These are phyloP conservation scores for Linnemannia zychae DNA, from an alignment of 192 early-diverging fungal species.

Conservation along the genomic window DNA sequence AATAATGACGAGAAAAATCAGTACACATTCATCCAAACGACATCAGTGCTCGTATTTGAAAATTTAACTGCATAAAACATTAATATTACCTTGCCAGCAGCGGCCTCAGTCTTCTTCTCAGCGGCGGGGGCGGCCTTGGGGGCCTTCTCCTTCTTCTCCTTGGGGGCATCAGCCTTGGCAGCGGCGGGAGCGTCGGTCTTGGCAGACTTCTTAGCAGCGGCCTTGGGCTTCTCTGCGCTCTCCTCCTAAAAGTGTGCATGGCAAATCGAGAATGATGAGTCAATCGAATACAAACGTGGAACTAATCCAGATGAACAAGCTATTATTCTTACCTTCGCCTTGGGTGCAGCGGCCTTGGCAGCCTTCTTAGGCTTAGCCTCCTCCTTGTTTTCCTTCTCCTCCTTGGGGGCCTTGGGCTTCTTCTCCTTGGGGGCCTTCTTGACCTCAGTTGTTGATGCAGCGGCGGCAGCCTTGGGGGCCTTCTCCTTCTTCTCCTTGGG, in stretches of 20 bases:
- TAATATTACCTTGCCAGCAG: conserved; percentile 42
- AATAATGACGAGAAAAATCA: not conserved
- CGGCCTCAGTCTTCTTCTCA: conserved; percentile 47
- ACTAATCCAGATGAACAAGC: not conserved
- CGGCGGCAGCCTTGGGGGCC: conserved; percentile 19
- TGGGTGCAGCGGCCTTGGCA: conserved; percentile 10
- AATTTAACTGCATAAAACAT: not conserved
- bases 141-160: conserved; percentile 20
- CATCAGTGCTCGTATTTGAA: not conserved
- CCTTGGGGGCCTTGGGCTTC: conserved; percentile 25
- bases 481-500: conserved; percentile 40
- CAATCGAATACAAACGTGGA: not conserved
- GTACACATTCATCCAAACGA: not conserved
- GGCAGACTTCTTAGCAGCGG: conserved; percentile 47
- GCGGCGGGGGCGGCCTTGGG: conserved; percentile 29
- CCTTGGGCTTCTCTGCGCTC: conserved; percentile 50
- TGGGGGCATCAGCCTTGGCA: conserved; percentile 17
- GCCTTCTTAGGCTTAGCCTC: conserved; percentile 29
- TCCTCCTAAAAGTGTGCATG: conserved; percentile 14
- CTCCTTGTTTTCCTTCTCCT: conserved; percentile 23
- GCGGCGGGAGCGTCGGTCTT: conserved; percentile 36
- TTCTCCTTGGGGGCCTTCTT: conserved; percentile 35
- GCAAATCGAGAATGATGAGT: not conserved
- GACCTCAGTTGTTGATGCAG: conserved; percentile 24
- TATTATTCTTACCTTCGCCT: conserved; percentile 20